phyloP scores from a whole-genome alignment of 2,329 filamentous ascomycete species.

The Colletotrichum trifolii region DNA sequence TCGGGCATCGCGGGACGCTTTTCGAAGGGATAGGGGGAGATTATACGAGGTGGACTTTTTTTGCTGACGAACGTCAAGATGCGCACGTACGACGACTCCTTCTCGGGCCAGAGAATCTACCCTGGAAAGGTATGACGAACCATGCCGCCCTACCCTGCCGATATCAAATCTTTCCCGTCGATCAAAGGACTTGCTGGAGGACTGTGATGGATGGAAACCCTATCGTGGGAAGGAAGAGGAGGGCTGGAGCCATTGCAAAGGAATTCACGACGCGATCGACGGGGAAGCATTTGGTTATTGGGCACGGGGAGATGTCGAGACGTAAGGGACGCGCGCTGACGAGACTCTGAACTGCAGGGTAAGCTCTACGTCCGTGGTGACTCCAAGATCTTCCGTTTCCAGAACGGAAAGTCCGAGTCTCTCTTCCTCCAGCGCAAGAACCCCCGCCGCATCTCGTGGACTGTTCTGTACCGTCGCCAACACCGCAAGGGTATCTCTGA shows the following conservation, averaged over 20 bases:
- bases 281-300: not conserved
- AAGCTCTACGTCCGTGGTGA: conserved; percentile 99
- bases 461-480: conserved; percentile 96
- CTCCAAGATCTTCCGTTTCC: conserved; percentile 99
- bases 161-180: conserved; percentile 11
- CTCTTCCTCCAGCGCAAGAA: conserved; percentile 99
- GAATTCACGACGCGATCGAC: conserved; percentile 4
- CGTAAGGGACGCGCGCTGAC: conserved; percentile 41
- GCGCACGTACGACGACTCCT: conserved; percentile 75
- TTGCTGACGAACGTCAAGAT: conserved; percentile 55
- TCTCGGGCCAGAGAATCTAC: conserved; percentile 75
- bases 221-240: too few species aligned
- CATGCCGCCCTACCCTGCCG: not conserved
- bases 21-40: not conserved
- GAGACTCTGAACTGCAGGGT: conserved; percentile 70
- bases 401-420: conserved; percentile 99
- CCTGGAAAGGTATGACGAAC: conserved; percentile 70
- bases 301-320: not conserved
- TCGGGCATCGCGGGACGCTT: too few species aligned
- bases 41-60: not conserved
- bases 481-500: conserved; percentile 99
- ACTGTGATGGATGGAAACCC: not conserved
- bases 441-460: conserved; percentile 99
- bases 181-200: conserved; percentile 7
- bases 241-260: too few species aligned